Percentiles rank a stretch among this genome's conserved stretches.
phyloP scores from a whole-genome alignment of 192 early-diverging fungal species.

The Coemansia reversa region DNA sequence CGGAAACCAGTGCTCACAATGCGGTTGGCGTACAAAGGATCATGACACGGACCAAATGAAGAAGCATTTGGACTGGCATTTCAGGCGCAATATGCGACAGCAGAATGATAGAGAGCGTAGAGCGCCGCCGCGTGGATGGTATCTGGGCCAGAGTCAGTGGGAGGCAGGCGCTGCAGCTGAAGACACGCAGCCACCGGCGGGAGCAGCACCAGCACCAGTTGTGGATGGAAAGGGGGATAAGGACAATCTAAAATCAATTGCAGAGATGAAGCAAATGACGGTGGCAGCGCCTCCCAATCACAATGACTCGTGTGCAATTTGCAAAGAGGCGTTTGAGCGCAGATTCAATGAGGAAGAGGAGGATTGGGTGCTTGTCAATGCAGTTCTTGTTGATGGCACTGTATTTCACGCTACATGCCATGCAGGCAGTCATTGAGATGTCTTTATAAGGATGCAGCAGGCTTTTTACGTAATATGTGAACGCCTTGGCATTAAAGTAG shows the following conservation, averaged over 20 bases:
- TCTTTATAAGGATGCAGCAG: not conserved
- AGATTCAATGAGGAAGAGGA: slow-evolving; percentile 76
- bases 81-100: slow-evolving; percentile 83
- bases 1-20: slow-evolving; percentile 87
- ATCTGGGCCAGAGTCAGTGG: slow-evolving; percentile 60
- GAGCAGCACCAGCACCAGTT: slow-evolving; percentile 31
- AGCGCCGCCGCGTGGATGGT: slow-evolving; percentile 87
- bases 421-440: slow-evolving; percentile 1
- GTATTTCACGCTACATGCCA: slow-evolving; percentile 53
- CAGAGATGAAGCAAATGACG: slow-evolving; percentile 35
- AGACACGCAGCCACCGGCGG: slow-evolving; percentile 20
- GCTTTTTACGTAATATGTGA: not conserved
- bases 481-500: not conserved
- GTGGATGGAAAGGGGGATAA: slow-evolving; percentile 12
- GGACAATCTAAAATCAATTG: slow-evolving; percentile 28
- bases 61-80: slow-evolving; percentile 94
- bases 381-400: slow-evolving; percentile 57
- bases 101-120: slow-evolving; percentile 80
- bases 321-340: slow-evolving; percentile 71
- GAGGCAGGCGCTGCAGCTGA: slow-evolving; percentile 28
- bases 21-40: slow-evolving; percentile 77
- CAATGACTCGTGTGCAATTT: slow-evolving; percentile 67
- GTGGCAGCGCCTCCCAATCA: slow-evolving; percentile 52
- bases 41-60: slow-evolving; percentile 72
- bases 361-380: slow-evolving; percentile 73